Base-by-base conservation (phyloP, 179 eudicot species). In the Corrigiola litoralis region DNA sequence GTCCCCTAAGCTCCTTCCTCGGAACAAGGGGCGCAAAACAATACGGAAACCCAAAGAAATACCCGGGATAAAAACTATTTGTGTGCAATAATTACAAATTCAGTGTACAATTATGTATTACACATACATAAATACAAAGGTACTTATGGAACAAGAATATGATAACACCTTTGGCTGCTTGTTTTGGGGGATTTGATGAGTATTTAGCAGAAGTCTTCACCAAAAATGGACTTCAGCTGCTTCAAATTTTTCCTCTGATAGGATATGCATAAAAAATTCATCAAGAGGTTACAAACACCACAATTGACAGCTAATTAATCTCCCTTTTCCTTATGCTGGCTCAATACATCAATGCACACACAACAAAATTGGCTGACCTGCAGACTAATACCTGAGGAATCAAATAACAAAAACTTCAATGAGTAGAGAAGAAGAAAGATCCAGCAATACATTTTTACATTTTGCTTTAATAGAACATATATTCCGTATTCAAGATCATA, bases 351-450 rank as follows among this genome's bases (percentile, higher is more conserved):
- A 44, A 20, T n/a, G 12, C 33, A 54, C 20, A 47, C 61, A n/a
- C 20, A 56, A 29, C 32, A 51, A 24, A 33, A 64, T 20, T 18
- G 41, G 2, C 32, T 47, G 63, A 67, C 65, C 77, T 74, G 77
- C 61, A 68, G 7, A 47, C n/a, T 5, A n/a, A 14, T 53, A 1
- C 41, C 25, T 21, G 29, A 34, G 4, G 24, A 48, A 61, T 61
- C 20, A 47, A 46, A 10, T 20, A 13, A 4, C 31, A 3, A 13
- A 25, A 14, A 34, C 27, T 16, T 12, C 23, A 20, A 29, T 11
- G 29, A 44, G 60, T 24, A n/a, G n/a, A n/a, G n/a, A n/a, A n/a
- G n/a, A n/a, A n/a, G n/a, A n/a, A n/a, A n/a, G n/a, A n/a, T n/a
- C n/a, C n/a, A n/a, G n/a, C n/a, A n/a, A n/a, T n/a, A n/a, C n/a